A percentile compares a stretch with the other conserved stretches of the same genome.
These are phyloP conservation scores for Raphanus raphanistrum DNA, from an alignment of 345 rosid species.

Conservation along the genomic window DNA sequence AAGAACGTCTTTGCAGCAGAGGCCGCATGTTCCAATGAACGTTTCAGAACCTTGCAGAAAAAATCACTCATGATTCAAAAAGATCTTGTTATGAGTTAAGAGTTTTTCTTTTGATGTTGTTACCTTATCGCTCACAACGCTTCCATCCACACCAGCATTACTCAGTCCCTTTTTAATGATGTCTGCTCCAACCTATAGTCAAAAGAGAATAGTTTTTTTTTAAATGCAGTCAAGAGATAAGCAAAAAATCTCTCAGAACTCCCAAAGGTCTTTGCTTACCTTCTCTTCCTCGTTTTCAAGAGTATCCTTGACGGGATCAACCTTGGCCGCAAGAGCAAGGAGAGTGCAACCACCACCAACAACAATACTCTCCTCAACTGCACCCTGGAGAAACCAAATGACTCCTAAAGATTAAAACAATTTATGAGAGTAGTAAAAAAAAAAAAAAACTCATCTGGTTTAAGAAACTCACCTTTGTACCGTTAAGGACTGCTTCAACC, in stretches of 20 bases:
- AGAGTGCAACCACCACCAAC: conserved; percentile 89
- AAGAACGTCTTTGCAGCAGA: conserved; percentile 91
- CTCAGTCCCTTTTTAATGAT: conserved; percentile 80
- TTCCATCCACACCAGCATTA: conserved; percentile 90
- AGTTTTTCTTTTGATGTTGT: conserved; percentile 39
- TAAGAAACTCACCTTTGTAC: conserved; percentile 65
- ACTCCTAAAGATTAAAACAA: not conserved
- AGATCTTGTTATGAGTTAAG: not conserved
- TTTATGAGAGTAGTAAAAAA: not conserved
- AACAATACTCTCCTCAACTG: conserved; percentile 79
- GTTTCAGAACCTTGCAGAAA: conserved; percentile 72
- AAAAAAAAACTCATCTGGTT: not conserved
- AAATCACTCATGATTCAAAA: not conserved
- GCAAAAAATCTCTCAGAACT: not conserved
- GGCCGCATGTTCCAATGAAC: conserved; percentile 94
- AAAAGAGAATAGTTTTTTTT: not conserved
- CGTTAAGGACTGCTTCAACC: conserved; percentile 93
- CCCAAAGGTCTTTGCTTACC: conserved; percentile 39
- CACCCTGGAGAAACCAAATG: conserved; percentile 49
- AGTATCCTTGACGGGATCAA: conserved; percentile 62
- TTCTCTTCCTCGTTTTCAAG: conserved; percentile 86
- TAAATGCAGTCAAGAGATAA: not conserved
- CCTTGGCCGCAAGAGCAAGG: conserved; percentile 63
- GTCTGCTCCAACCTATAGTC: conserved; percentile 77
- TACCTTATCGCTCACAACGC: conserved; percentile 91